Evolutionary conservation across 2,329 filamentous ascomycete genomes (phyloP), one percentile per base, ranked within the genome.

Genomic region (Fragosphaeria purpurea): DNA sequence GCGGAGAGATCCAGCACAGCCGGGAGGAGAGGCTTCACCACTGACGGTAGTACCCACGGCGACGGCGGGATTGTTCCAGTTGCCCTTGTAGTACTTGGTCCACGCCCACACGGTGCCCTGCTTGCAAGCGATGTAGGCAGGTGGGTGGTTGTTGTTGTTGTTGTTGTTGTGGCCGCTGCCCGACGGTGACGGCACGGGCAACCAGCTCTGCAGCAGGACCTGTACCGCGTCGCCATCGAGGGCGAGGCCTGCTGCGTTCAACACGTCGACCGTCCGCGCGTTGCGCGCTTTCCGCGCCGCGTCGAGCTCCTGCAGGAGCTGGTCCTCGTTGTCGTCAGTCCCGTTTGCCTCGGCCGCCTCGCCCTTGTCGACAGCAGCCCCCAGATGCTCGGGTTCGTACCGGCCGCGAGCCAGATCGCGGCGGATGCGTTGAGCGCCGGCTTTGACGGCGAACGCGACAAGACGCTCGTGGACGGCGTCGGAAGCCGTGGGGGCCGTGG

Each of bases 41-140:
- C 22, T 22, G 22, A 22, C 22, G 22, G 22, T 22, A 22, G 22
- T 22, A 22, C 22, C 22, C 7, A 7, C 35, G 35, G 35, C 11
- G 11, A 11, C 35, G 11, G 7, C 35, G 7, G 35, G 3, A 12
- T 32, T 12, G n/a, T 8, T 34, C 22, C 31, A 40, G n/a, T 30
- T 7, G 33, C 40, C 38, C 32, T 48, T 49, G 46, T 46, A 59
- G 50, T 59, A 59, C 48, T 53, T 54, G n/a, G 57, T 59, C 55
- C 55, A 58, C 31, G 47, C n/a, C 37, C 45, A 40, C 7, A 52
- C 4, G 2, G 47, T 53, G 8, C 44, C 48, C 1, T 52, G 50
- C 13, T 41, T 10, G 7, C 39, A 51, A 22, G 40, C 13, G n/a
- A 42, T 31, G 4, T 38, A 45, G 10, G 35, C 4, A 6, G 10